Evolutionary conservation across 1,284 basidiomycete genomes (phyloP).

Genomic region (Ceratobasidium sp.): DNA sequence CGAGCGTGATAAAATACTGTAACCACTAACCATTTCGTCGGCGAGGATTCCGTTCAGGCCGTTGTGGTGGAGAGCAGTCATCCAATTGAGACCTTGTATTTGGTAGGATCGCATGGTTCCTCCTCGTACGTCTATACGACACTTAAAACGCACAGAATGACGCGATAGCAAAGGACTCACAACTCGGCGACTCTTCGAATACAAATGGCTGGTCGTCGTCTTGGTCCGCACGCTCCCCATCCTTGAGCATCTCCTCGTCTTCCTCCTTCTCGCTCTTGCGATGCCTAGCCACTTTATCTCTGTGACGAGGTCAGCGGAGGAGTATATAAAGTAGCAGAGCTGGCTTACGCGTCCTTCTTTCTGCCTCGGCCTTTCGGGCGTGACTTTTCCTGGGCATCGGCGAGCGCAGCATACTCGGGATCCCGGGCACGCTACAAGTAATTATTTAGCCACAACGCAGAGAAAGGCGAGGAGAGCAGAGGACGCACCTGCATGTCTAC

Average conservation of each 20-base stretch:
- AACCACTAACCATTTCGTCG: constrained; percentile 84
- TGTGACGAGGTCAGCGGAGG: constrained; percentile 52
- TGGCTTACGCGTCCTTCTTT: constrained; percentile 78
- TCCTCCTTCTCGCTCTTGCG: constrained; percentile 99
- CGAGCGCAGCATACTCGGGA: constrained; percentile 91
- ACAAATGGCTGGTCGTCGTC: constrained; percentile 84
- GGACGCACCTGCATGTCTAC: constrained; percentile 87
- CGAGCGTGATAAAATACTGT: background rate
- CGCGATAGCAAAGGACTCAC: constrained; percentile 63
- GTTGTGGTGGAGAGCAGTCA: constrained; percentile 93
- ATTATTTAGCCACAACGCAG: background rate
- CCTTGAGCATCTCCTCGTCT: constrained; percentile 93
- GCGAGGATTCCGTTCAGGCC: constrained; percentile 94
- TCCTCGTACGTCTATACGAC: constrained; percentile 78
- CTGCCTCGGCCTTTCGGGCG: constrained; percentile 81
- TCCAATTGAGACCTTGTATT: constrained; percentile 97
- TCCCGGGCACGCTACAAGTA: constrained; percentile 82
- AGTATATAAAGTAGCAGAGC: constrained; percentile 26
- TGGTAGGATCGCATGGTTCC: constrained; percentile 95
- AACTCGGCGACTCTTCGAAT: constrained; percentile 91
- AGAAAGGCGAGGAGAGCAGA: background rate
- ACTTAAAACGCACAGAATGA: background rate
- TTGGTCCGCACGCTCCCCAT: constrained; percentile 81
- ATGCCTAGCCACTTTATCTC: constrained; percentile 82
- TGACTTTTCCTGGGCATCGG: constrained; percentile 79